These are phyloP conservation scores for Leishmania tarentolae DNA, from an alignment of 208 protist genomes.

Conservation along the genomic window DNA sequence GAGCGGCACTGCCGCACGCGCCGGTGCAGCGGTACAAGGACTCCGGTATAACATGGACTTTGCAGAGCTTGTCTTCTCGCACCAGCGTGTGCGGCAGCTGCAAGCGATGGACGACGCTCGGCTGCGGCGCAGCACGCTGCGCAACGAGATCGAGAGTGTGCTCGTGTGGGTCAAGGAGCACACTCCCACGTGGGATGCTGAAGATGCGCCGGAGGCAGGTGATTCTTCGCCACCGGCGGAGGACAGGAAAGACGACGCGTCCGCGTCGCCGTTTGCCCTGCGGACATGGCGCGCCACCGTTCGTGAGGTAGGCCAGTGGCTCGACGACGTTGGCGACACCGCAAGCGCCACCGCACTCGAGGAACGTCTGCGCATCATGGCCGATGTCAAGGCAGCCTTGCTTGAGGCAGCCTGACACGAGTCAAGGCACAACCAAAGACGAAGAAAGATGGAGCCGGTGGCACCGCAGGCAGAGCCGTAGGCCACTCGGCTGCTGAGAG, in stretches of 20 bases:
- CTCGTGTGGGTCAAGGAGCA: slow-evolving; percentile 55
- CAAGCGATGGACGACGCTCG: slow-evolving; percentile 54
- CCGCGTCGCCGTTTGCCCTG: neutral
- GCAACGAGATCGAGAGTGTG: slow-evolving; percentile 69
- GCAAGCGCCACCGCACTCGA: slow-evolving; percentile 43
- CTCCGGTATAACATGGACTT: slow-evolving; percentile 42
- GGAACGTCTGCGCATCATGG: slow-evolving; percentile 7
- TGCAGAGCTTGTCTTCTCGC: slow-evolving; percentile 32
- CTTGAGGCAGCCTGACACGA: neutral
- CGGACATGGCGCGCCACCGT: slow-evolving; percentile 44
- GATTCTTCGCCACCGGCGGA: too few relatives aligned
- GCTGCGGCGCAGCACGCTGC: slow-evolving; percentile 47
- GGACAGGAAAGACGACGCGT: neutral
- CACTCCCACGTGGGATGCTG: slow-evolving; percentile 37
- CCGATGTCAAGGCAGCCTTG: slow-evolving; percentile 8
- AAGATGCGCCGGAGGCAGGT: too few relatives aligned
- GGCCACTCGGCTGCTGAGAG: neutral
- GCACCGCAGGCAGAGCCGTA: neutral
- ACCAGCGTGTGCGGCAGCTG: slow-evolving; percentile 39
- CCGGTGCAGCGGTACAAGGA: neutral
- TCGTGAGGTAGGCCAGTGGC: slow-evolving; percentile 44
- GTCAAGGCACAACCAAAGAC: neutral
- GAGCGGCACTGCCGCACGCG: neutral
- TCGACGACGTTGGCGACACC: slow-evolving; percentile 52
- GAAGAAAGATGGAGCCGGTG: neutral